Percentiles rank a stretch among this genome's conserved stretches.
phyloP scores from a whole-genome alignment of 2,329 filamentous ascomycete genomes.

The Cadophora malorum region DNA sequence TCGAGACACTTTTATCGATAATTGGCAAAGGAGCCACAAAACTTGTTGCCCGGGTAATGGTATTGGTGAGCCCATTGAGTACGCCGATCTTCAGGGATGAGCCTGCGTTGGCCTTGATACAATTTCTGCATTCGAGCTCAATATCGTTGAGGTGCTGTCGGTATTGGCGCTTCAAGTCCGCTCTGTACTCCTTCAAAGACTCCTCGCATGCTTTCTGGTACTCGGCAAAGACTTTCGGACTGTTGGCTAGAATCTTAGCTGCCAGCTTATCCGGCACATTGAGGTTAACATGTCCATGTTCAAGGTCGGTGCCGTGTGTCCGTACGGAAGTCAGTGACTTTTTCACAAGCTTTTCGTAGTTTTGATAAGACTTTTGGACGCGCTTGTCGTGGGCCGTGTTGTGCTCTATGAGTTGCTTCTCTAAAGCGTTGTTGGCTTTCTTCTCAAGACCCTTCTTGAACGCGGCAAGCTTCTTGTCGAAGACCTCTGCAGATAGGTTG shows the following conservation, averaged over 20 bases:
- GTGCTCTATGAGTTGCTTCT: neutral
- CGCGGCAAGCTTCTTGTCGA: neutral
- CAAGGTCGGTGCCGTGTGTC: neutral
- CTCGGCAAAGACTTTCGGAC: neutral
- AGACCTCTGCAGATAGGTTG: too few species aligned
- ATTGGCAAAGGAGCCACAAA: slow-evolving; percentile 1
- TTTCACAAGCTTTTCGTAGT: neutral
- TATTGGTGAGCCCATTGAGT: neutral
- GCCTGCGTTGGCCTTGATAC: neutral
- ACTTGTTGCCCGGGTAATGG: neutral
- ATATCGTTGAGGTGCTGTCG: slow-evolving; percentile 19
- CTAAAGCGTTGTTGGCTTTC: neutral
- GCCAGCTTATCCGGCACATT: neutral
- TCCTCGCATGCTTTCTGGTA: slow-evolving; percentile 40
- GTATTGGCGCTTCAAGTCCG: slow-evolving; percentile 21
- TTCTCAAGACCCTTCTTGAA: neutral
- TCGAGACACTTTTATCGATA: neutral
- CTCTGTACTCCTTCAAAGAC: neutral
- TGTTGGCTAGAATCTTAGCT: neutral
- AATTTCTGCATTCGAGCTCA: slow-evolving; percentile 15
- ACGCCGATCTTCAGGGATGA: neutral
- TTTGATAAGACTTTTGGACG: neutral
- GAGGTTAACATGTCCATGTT: neutral
- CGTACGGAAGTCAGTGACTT: neutral
- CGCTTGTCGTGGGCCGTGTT: neutral